Evolutionary conservation across 495 filamentous ascomycete genomes (phyloP).

Genomic region (Talaromyces wortmannii): DNA sequence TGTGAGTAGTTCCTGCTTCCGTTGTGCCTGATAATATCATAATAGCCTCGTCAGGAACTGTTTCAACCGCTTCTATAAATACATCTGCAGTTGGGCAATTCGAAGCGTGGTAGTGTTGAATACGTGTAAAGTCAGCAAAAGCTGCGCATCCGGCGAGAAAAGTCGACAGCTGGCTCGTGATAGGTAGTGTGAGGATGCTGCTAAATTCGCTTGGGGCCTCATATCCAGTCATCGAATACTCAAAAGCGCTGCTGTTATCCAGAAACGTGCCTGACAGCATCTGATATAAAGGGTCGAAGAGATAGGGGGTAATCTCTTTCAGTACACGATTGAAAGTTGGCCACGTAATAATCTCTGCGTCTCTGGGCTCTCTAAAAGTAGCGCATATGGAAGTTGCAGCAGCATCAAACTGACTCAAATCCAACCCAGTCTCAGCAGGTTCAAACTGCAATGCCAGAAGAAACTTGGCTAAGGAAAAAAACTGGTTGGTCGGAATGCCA

Average conservation of each 20-base stretch:
- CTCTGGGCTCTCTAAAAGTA: background rate
- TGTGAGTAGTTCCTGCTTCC: background rate
- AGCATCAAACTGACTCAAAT: conserved; percentile 6
- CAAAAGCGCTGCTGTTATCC: background rate
- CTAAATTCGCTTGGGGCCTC: background rate
- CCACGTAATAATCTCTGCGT: background rate
- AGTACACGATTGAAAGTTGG: background rate
- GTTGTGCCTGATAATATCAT: background rate
- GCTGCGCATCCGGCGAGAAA: background rate
- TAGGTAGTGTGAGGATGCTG: background rate
- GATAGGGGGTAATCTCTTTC: background rate
- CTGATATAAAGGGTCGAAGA: background rate
- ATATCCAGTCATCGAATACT: background rate
- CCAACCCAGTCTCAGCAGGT: background rate
- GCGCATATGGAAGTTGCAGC: conserved; percentile 6
- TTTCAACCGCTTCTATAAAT: background rate
- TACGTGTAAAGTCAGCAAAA: background rate
- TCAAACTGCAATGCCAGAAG: conserved; percentile 11
- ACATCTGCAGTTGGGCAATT: conserved; percentile 8
- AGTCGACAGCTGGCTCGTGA: background rate
- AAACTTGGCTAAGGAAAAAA: conserved; percentile 9
- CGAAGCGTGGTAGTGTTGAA: background rate
- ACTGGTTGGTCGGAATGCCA: conserved; percentile 12
- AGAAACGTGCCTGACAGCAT: background rate
- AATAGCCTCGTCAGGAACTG: background rate